Evolutionary conservation across 805 yeast species (phyloP), one percentile per base, ranked within the genome.

Genomic region (Priceomyces medius): DNA sequence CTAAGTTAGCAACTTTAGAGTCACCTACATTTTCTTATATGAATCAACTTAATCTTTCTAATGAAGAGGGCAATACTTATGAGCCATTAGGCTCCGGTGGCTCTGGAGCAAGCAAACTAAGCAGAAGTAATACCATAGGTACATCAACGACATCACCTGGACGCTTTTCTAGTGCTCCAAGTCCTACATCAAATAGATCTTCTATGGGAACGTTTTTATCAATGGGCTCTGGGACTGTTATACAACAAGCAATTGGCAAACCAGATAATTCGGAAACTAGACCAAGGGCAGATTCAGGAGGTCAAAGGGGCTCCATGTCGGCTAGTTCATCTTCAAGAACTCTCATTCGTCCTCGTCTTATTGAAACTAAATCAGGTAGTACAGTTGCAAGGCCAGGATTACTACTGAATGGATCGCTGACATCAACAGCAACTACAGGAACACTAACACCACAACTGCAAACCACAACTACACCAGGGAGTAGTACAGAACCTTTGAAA

Each of bases 401-500:
- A 29, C 51, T 51, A 20, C 53, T 40, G 48, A 44, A 39, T 38
- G 43, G 34, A 43, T 51, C 41, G 33, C 55, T 27, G 58, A 56
- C 62, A 2, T 58, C 67, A 16, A 43, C 61, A 2, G 44, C 68
- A 9, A 54, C 61, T 3, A 48, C 52, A 14, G 16, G 16, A 20
- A 45, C 8, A 31, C 47, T 31, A 21, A 39, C 32, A 17, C 43
- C 31, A n/a, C 46, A 28, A 10, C 48, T 20, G n/a, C 43, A 9
- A 19, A 34, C 37, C 18, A 31, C 44, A 32, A 41, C 47, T 10
- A 21, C 43, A 27, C 23, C 46, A 12, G 35, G 35, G 13, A 21
- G 31, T 7, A 35, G 48, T 3, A 61, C 47, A 8, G 95, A 88
- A 54, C 95, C 96, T 0, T 71, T 88, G 49, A 86, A 87, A 53